These are phyloP conservation scores for Leishmania major DNA, from an alignment of 208 protist genomes.

Conservation along the genomic window DNA sequence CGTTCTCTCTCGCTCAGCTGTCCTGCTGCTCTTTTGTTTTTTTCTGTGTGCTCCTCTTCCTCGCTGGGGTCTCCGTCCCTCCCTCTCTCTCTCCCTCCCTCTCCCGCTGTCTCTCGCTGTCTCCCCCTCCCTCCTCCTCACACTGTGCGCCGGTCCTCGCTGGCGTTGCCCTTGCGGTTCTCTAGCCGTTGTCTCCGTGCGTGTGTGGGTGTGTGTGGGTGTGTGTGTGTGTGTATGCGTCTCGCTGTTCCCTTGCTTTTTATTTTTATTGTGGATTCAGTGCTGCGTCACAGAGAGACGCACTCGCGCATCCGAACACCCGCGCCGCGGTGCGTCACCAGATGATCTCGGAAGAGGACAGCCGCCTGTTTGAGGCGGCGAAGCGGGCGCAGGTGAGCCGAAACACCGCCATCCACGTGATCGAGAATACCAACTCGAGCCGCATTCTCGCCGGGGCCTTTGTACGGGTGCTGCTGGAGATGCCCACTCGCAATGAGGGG, in stretches of 20 bases:
- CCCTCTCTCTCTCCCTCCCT: not conserved
- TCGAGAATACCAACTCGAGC: slow-evolving; percentile 34
- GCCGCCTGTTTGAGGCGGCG: slow-evolving; percentile 56
- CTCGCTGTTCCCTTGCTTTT: not conserved
- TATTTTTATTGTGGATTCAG: too few species aligned
- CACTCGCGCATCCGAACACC: not conserved
- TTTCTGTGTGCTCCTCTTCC: not conserved
- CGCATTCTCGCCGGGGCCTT: slow-evolving; percentile 53
- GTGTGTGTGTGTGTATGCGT: not conserved
- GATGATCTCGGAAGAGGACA: slow-evolving; percentile 53
- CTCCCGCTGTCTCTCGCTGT: not conserved
- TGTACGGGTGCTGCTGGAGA: slow-evolving; percentile 76
- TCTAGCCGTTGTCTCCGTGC: not conserved
- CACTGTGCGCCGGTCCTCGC: too few species aligned
- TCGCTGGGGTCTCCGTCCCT: not conserved
- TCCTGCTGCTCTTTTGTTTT: not conserved
- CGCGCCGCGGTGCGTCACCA: not conserved
- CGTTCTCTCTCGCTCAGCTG: not conserved
- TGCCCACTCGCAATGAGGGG: slow-evolving; percentile 53
- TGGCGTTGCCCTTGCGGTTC: not conserved
- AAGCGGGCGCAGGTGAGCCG: slow-evolving; percentile 70
- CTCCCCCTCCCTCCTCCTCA: too few species aligned
- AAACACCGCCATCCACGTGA: slow-evolving; percentile 68
- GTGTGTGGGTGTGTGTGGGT: not conserved
- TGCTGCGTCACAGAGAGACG: not conserved